Conservation (phyloP, 768 basidiomycete genomes). For the Pseudohyphozyma bogoriensis region DNA sequence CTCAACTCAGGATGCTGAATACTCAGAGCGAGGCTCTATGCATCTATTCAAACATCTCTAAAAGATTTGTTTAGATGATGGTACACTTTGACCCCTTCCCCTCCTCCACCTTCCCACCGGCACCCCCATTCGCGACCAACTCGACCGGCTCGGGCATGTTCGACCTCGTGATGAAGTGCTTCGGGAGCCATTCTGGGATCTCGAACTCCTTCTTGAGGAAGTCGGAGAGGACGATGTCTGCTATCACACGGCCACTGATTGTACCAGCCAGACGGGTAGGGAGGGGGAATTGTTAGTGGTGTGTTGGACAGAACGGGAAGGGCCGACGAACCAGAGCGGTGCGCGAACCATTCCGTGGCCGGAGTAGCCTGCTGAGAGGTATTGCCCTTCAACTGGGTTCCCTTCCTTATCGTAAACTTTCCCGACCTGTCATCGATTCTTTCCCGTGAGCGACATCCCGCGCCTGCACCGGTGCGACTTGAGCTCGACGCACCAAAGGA, state of each 20-base stretch:
- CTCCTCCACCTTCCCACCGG: no score
- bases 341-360: slow-evolving; percentile 29
- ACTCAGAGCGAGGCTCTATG: no score
- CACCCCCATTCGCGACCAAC: no score
- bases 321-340: slow-evolving; percentile 8
- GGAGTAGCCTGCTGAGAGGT: slow-evolving; percentile 18
- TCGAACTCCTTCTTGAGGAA: not conserved
- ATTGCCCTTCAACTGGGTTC: slow-evolving; percentile 13
- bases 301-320: not conserved
- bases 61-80: no score
- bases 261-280: not conserved
- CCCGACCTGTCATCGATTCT: slow-evolving; percentile 11
- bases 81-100: no score
- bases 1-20: no score
- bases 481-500: slow-evolving; percentile 7
- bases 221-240: not conserved
- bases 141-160: no score
- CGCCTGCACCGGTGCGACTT: not conserved
- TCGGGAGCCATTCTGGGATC: not conserved
- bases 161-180: not conserved
- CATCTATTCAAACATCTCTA: no score
- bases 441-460: not conserved
- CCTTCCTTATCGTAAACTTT: slow-evolving; percentile 16
- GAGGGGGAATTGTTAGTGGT: no score
- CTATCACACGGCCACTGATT: not conserved